These are phyloP conservation scores for Sonneratia caseolaris DNA, from an alignment of 345 rosid species.

Conservation along the genomic window DNA sequence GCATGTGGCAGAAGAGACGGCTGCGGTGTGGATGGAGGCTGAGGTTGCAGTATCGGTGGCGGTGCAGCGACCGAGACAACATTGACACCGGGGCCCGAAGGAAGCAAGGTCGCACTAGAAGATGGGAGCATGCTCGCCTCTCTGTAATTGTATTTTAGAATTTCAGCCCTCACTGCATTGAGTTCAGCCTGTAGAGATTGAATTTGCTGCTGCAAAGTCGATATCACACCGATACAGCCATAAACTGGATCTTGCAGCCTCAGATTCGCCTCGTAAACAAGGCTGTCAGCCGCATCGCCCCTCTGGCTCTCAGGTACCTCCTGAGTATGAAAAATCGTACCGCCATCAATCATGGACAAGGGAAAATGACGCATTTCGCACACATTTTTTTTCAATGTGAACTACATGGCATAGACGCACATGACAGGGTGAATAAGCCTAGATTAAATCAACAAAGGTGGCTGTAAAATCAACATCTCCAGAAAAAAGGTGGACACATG, in stretches of 20 bases:
- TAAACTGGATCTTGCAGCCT: slow-evolving; percentile 92
- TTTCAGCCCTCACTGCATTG: slow-evolving; percentile 63
- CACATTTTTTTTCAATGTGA: neutral
- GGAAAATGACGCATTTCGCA: neutral
- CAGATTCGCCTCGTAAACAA: slow-evolving; percentile 90
- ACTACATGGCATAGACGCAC: neutral
- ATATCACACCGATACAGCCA: slow-evolving; percentile 97
- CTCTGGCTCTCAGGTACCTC: slow-evolving; percentile 83
- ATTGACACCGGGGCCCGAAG: slow-evolving; percentile 23
- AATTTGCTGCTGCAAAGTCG: slow-evolving; percentile 80
- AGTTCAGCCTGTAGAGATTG: slow-evolving; percentile 76
- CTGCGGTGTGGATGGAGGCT: slow-evolving; percentile 22
- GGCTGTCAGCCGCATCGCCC: slow-evolving; percentile 83
- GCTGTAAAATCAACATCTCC: neutral
- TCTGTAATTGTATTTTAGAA: slow-evolving; percentile 67
- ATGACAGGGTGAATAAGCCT: neutral
- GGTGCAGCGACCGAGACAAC: slow-evolving; percentile 45
- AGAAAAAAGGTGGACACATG: neutral
- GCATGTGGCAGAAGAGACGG: slow-evolving; percentile 28
- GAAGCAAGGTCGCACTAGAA: slow-evolving; percentile 40
- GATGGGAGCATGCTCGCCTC: slow-evolving; percentile 40
- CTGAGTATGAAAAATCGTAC: slow-evolving; percentile 17
- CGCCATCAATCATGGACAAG: neutral
- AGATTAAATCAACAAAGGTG: neutral
- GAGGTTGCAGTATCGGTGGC: slow-evolving; percentile 27